Evolutionary conservation across 208 protist genomes (phyloP).

Genomic region (Leishmania lainsoni): DNA sequence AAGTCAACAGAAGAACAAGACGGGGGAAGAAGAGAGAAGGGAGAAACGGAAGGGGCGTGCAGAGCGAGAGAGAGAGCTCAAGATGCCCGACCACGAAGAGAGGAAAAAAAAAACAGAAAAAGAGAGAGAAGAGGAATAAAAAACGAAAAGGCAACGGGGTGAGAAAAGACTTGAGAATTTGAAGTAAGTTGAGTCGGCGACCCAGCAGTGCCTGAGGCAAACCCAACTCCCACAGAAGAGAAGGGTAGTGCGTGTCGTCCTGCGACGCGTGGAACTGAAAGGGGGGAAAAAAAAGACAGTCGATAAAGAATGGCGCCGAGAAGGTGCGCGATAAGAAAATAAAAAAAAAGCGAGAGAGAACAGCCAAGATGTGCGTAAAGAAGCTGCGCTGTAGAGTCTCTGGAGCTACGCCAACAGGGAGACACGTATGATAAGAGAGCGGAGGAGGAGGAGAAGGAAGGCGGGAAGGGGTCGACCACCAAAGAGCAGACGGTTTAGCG

Average conservation of each 20-base stretch:
- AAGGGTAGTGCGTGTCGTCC: not conserved
- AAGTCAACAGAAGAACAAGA: no score
- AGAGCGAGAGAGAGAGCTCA: not conserved
- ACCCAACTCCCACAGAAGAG: not conserved
- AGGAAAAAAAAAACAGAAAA: not conserved
- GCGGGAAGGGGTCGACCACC: not conserved
- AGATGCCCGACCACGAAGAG: not conserved
- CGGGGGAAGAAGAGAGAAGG: not conserved
- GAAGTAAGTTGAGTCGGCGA: not conserved
- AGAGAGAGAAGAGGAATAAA: not conserved
- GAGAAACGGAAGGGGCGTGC: not conserved
- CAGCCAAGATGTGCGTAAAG: not conserved
- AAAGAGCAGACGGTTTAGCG: not conserved
- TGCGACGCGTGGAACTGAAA: not conserved
- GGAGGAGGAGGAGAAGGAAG: slow-evolving; percentile 8
- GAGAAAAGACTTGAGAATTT: not conserved
- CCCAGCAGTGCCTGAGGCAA: not conserved
- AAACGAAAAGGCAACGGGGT: no score
- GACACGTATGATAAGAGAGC: not conserved
- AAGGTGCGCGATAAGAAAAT: not conserved
- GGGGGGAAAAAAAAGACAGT: not conserved
- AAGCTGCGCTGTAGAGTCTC: not conserved
- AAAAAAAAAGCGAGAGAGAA: not conserved
- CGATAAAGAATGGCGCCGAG: not conserved
- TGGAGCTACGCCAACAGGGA: not conserved